A percentile compares a stretch with the other conserved stretches of the same genome.
Conservation (phyloP, 352 stramenopile genomes). For the Pythium plurisporium region DNA sequence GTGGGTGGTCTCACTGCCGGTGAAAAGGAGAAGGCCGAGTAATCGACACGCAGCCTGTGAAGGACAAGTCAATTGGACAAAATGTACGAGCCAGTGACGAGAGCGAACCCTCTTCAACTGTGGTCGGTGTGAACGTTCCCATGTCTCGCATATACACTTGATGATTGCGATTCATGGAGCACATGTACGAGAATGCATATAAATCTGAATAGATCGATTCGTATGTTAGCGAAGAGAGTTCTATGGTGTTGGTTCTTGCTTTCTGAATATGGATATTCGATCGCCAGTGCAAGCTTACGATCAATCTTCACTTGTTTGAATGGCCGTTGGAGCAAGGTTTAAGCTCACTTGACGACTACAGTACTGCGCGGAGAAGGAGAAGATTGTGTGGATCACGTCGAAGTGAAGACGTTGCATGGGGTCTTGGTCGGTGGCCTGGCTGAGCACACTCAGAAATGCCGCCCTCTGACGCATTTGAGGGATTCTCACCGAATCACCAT, state of each 20-base stretch:
- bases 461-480: slow-evolving; percentile 2
- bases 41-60: slow-evolving; percentile 12
- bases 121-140: neutral
- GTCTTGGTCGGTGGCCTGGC: neutral
- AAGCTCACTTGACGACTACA: neutral
- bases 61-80: neutral
- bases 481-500: neutral
- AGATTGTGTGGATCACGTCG: neutral
- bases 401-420: slow-evolving; percentile 1
- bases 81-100: no score
- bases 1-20: slow-evolving; percentile 25
- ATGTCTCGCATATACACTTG: neutral
- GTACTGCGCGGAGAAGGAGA: neutral
- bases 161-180: neutral
- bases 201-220: slow-evolving; percentile 4
- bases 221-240: neutral
- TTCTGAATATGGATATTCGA: neutral
- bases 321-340: neutral
- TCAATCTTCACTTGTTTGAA: no score
- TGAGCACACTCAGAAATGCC: slow-evolving; percentile 4
- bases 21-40: slow-evolving; percentile 67
- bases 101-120: neutral
- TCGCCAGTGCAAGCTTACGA: no score
- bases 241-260: neutral
- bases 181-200: neutral